These are phyloP conservation scores for Fusarium pseudoanthophilum DNA, from an alignment of 2,329 filamentous ascomycete species.

Conservation along the genomic window DNA sequence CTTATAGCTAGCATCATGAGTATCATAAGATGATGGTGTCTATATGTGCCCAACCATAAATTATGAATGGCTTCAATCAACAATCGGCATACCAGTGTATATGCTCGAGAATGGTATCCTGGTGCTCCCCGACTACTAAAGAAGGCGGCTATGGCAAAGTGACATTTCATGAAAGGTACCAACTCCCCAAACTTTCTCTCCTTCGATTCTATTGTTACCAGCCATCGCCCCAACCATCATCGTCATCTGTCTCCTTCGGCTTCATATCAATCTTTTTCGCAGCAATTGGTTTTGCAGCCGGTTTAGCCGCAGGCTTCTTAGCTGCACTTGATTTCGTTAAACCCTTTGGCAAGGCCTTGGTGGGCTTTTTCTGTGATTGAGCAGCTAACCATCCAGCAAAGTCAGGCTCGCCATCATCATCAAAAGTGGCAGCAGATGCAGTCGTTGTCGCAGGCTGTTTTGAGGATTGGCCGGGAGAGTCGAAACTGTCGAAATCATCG, in stretches of 20 bases:
- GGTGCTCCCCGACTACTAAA: conserved; percentile 4
- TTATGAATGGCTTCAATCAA: conserved; percentile 23
- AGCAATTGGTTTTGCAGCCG: conserved; percentile 55
- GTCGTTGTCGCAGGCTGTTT: conserved; percentile 47
- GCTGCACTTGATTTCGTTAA: conserved; percentile 68
- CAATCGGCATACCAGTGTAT: conserved; percentile 20
- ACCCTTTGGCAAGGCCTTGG: conserved; percentile 84
- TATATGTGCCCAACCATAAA: neutral
- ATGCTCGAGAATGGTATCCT: conserved; percentile 35
- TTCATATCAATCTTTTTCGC: conserved; percentile 77
- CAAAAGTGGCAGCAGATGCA: conserved; percentile 66
- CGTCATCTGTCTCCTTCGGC: conserved; percentile 68
- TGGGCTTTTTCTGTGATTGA: conserved; percentile 78
- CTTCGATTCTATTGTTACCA: conserved; percentile 57
- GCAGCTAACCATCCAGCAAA: conserved; percentile 96
- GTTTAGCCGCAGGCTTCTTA: conserved; percentile 58
- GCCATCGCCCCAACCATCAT: conserved; percentile 74
- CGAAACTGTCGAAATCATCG: conserved; percentile 59
- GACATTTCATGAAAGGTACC: neutral
- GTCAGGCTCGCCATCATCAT: conserved; percentile 91
- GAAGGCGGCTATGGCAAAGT: conserved; percentile 6
- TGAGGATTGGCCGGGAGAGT: conserved; percentile 46
- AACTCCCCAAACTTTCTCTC: neutral
- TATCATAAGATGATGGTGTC: too few relatives aligned
- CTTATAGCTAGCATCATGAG: neutral